Base-by-base conservation (phyloP, 1,139 yeast genomes). In the Ashbya aceris region DNA sequence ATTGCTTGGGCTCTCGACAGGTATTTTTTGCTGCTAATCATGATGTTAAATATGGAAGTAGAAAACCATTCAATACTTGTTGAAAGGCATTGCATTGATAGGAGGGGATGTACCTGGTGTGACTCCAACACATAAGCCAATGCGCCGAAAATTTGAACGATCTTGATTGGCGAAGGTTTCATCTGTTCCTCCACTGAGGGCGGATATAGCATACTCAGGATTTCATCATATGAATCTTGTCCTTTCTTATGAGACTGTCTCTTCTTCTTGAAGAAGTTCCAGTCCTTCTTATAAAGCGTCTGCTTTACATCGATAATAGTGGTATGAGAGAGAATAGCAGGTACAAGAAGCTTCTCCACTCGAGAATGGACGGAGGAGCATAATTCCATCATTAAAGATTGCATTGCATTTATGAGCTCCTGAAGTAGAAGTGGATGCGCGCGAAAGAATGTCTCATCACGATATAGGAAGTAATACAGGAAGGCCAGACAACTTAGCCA, bases 81-180 rank as follows among this genome's bases (percentile, higher is more conserved):
- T 1, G 94, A 76, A 40, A 85, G 70, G 30, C 94, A 76, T 62
- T 87, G 93, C 47, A 82, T 79, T 41, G 77, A 76, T 23, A 86
- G 70, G 27, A 84, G 67, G 9, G 85, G 81, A 57, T 84, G 91
- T 4, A 89, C 83, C 45, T 79, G 77, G 58, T 85, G 94, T 33
- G 89, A 67, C 49, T 83, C 87, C 55, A 89, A 69, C 3, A 91
- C 94, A 58, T 89, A 87, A 43, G 86, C 73, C 40, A 91, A 70
- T 0, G 97, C 96, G 20, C 95, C 93, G 46, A 91, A 71, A 1
- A 89, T 84, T 55, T 93, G 95, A 17, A 89, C 77, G 43, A 89
- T 74, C 52, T 78, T 80, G 41, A 89, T 68, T 0, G 99, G 98
- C 0, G 96, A 84, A 3, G 96, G 96, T 56, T 78, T 80, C 64